Conservation (phyloP, 2,329 filamentous ascomycete genomes). For the Claviceps sp. region DNA sequence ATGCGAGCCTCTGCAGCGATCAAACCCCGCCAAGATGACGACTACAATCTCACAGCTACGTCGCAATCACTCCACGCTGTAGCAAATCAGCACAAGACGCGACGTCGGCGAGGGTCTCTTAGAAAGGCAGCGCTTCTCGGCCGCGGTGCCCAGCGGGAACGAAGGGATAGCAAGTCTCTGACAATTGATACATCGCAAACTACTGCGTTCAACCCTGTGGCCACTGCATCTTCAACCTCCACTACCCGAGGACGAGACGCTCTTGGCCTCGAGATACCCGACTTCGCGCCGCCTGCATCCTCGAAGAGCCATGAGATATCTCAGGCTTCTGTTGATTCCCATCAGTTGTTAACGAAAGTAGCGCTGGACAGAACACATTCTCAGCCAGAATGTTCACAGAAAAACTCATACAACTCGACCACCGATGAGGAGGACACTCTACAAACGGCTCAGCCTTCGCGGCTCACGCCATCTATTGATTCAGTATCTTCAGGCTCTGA, state of each 20-base stretch:
- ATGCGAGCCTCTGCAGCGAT: conserved; percentile 33
- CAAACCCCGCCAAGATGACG: conserved; percentile 15
- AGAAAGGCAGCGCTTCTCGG: conserved; percentile 77
- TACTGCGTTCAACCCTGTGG: conserved; percentile 10
- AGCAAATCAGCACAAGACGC: conserved; percentile 34
- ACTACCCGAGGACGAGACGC: conserved; percentile 16
- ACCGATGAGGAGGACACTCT: conserved; percentile 75
- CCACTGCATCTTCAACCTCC: conserved; percentile 11
- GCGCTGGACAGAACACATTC: conserved; percentile 1
- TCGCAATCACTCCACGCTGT: conserved; percentile 13
- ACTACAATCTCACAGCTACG: conserved; percentile 21
- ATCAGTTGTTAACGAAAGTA: conserved; percentile 10
- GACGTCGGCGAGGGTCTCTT: conserved; percentile 70
- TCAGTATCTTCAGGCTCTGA: conserved; percentile 45
- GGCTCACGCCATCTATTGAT: conserved; percentile 27
- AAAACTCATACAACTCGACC: conserved; percentile 40
- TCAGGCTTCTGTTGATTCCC: conserved; percentile 12
- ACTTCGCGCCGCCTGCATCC: conserved; percentile 31
- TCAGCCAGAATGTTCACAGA: conserved; percentile 11
- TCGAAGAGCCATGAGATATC: conserved; percentile 31
- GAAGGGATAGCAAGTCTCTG: conserved; percentile 35
- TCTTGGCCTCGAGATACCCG: conserved; percentile 34
- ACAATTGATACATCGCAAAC: conserved; percentile 27
- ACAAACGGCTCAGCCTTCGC: conserved; percentile 42
- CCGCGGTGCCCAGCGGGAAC: conserved; percentile 51